Evolutionary conservation across 495 filamentous ascomycete species (phyloP).

Genomic region (Penicillium riverlandense): DNA sequence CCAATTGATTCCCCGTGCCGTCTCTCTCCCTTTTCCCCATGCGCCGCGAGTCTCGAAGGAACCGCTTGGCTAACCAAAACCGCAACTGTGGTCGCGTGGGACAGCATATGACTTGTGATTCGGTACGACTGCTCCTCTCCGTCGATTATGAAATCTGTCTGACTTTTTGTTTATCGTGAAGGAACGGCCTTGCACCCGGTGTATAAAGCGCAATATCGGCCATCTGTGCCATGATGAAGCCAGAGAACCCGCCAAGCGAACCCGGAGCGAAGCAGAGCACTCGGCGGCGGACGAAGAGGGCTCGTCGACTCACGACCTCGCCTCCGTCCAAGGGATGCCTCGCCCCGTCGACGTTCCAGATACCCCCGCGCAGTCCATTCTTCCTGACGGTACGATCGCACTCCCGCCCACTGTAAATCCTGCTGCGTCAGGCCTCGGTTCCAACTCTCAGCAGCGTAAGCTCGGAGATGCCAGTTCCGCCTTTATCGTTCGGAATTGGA

Average conservation of each 20-base stretch:
- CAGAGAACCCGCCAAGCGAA: slow-evolving; percentile 68
- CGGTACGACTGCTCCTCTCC: slow-evolving; percentile 62
- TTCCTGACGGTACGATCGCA: slow-evolving; percentile 28
- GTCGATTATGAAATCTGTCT: slow-evolving; percentile 17
- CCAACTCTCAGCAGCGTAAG: slow-evolving; percentile 71
- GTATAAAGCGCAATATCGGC: slow-evolving; percentile 98
- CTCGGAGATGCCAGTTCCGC: slow-evolving; percentile 12
- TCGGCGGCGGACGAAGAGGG: slow-evolving; percentile 53
- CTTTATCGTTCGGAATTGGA: neutral
- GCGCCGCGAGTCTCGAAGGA: neutral
- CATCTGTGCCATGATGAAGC: slow-evolving; percentile 98
- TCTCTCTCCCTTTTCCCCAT: neutral
- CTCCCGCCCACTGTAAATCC: slow-evolving; percentile 26
- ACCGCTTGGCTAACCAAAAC: slow-evolving; percentile 24
- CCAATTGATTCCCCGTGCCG: neutral
- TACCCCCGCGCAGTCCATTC: slow-evolving; percentile 35
- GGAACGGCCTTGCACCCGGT: slow-evolving; percentile 95
- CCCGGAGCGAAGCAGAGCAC: slow-evolving; percentile 62
- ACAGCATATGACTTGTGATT: slow-evolving; percentile 99
- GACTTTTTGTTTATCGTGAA: slow-evolving; percentile 21
- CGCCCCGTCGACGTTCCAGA: slow-evolving; percentile 33
- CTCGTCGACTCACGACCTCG: slow-evolving; percentile 41
- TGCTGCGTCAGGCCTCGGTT: slow-evolving; percentile 34
- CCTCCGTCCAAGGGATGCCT: slow-evolving; percentile 31
- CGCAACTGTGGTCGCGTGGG: slow-evolving; percentile 29